Base-by-base conservation (phyloP, 2,329 filamentous ascomycete genomes). In the Juglanconis sp. region DNA sequence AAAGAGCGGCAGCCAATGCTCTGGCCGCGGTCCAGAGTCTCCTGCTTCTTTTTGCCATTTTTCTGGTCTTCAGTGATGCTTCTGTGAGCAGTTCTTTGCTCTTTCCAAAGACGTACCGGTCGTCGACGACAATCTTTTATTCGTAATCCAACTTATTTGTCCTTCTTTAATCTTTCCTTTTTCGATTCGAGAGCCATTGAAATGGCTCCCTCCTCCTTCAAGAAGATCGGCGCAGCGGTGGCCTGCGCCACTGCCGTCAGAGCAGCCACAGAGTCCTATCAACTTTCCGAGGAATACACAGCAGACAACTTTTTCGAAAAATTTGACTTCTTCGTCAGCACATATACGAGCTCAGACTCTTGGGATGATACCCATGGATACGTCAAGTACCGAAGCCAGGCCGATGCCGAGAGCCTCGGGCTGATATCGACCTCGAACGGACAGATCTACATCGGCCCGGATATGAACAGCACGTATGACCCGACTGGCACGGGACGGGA, bases 361-460 rank as follows among this genome's bases (percentile, higher is more conserved):
- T 51, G 48, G 55, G 88, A 92, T 66, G 85, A 85, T 8, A 91
- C 86, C 52, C 69, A 81, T 57, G 89, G 88, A 8, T 89, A 81
- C 66, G 88, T 91, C 56, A 74, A 78, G 59, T 92, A 81, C 65
- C 70, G 72, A 51, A 70, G 57, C 68, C 65, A 70, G 56, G 30
- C 62, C 1, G 70, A 73, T 17, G 78, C 79, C 15, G 50, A 68
- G 11, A 59, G 57, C 4, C 66, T 75, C 32, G 73, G 73, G 17
- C 68, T 80, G 5, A 67, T 76, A 54, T 67, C 68, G 30, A 70
- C 65, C n/a, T 62, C 71, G 17, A 65, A 65, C 31, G 53, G 53
- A 6, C 38, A 38, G 24, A 15, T 60, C 5, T 60, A 56, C 24
- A 56, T 60, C 11, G 58, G 58, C 7, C 53, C 53, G 2, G 56